Evolutionary conservation across 1,284 basidiomycete species (phyloP), one percentile per base, ranked within the genome.

Genomic region (Irpex sp.): DNA sequence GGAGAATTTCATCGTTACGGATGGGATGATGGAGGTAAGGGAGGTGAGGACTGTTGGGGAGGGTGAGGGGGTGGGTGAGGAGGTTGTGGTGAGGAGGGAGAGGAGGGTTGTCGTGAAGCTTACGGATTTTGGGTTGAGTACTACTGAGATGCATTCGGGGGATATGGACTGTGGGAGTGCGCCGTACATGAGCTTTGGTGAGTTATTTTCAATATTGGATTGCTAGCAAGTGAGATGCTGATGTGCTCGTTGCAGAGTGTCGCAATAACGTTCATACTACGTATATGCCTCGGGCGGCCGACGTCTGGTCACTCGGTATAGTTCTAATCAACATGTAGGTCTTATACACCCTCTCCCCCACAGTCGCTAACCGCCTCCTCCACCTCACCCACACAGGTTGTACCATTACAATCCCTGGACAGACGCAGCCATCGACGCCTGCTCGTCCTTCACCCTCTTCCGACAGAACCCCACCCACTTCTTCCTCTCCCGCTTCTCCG

Each of bases 151-250:
- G 65, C 88, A 92, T 64, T 96, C 93, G 66, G 89, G 92, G 65
- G 97, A 99, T 77, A 96, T 99, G 85, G 96, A 98, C 75, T 99
- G 97, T 78, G 97, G 97, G 63, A 97, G 94, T 76, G 96, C 96
- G 66, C 97, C 97, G 0, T 99, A 99, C 79, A 98, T 99, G 97
- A 96, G 95, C 71, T 98, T 91, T 76, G 93, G 93, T 94, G 69
- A 66, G 90, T 76, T 7, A 31, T 9, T 58, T 57, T 66, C 31
- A 37, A 62, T 37, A 57, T 57, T 17, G 57, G 54, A 4, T 26
- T 37, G 55, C 58, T 62, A 37, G 57, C 44, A 54, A 44, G 54
- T 59, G 52, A 57, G 57, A 56, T 69, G 38, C 58, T 60, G 59
- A 58, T 64, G 31, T 51, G 3, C 4, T 62, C 17, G 40, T 57